Base-by-base conservation (phyloP, 2,329 filamentous ascomycete species). In the Trichoderma atrobrunneum region DNA sequence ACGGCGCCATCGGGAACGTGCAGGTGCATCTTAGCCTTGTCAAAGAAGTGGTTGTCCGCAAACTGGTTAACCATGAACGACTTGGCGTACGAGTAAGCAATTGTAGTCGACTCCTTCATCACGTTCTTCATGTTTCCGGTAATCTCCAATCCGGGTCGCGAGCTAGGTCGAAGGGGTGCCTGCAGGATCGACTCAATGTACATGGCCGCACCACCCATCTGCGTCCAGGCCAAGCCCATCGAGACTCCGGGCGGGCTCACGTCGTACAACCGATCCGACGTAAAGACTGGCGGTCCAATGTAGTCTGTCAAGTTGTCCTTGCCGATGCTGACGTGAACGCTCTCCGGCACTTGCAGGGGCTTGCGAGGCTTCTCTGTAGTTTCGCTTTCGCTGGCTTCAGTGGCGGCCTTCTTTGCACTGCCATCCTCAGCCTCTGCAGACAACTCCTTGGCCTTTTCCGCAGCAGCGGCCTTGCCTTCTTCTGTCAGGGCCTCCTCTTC, bases 181-280 rank as follows among this genome's bases (percentile, higher is more conserved):
- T 99, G 95, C 66, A 99, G 85, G 74, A 99, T 98, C 1, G 95
- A 97, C 83, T 99, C 96, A 72, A 99, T 93, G 82, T 99, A 99
- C 80, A 99, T 91, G 66, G 96, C 96, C 5, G 96, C 94, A 73
- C 96, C 96, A 73, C 96, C 96, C 89, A 99, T 94, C 79, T 94
- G 93, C 8, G 97, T 99, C 96, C 96, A 99, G 8, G 96, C 96
- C 67, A 99, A 88, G 75, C 96, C 96, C 96, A 99, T 98, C 26
- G 95, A 93, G 18, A 99, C 96, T 82, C 96, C 96, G 2, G 96
- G 89, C 5, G 97, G 96, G 72, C 94, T 97, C 62, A 91, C 90
- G 78, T 99, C 96, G 85, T 98, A 99, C 16, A 99, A 87, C 70
- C 97, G 91, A 82, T 99, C 96, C 5, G 96, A 94, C 0, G 94